Evolutionary conservation across 2,329 filamentous ascomycete genomes (phyloP).

Genomic region (Botrytis squamosa): DNA sequence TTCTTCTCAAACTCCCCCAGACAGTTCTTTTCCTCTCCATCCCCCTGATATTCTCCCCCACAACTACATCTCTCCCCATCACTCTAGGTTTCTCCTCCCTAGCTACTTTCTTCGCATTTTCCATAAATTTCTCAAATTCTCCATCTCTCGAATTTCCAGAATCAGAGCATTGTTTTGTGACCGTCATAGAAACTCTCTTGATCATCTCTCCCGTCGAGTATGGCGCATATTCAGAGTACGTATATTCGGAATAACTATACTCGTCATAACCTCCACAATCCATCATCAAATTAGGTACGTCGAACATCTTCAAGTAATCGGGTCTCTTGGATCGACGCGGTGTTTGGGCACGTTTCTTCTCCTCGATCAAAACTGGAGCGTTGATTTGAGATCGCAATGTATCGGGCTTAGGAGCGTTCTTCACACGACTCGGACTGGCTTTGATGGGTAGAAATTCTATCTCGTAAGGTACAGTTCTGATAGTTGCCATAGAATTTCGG

Average conservation of each 20-base stretch:
- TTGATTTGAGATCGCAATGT: background rate
- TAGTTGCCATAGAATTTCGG: background rate
- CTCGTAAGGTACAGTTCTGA: background rate
- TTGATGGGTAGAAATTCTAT: background rate
- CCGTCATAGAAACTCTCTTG: background rate
- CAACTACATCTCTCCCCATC: background rate
- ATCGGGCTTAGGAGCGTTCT: background rate
- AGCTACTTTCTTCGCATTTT: background rate
- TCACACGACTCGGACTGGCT: background rate
- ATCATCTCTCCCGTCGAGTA: background rate
- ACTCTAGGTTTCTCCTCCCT: background rate
- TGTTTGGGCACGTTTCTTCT: background rate
- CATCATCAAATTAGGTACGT: constrained; percentile 11
- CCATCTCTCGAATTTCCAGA: too few species aligned
- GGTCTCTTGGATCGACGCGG: background rate
- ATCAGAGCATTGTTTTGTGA: background rate
- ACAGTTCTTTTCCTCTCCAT: background rate
- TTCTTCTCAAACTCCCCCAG: background rate
- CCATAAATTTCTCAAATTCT: background rate
- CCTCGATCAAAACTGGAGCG: background rate
- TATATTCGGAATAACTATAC: background rate
- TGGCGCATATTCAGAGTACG: background rate
- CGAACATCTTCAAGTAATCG: background rate
- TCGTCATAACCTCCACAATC: constrained; percentile 5
- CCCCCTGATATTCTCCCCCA: background rate